Base-by-base conservation (phyloP, 2,329 filamentous ascomycete genomes). In the Berkeleyomyces rouxiae region DNA sequence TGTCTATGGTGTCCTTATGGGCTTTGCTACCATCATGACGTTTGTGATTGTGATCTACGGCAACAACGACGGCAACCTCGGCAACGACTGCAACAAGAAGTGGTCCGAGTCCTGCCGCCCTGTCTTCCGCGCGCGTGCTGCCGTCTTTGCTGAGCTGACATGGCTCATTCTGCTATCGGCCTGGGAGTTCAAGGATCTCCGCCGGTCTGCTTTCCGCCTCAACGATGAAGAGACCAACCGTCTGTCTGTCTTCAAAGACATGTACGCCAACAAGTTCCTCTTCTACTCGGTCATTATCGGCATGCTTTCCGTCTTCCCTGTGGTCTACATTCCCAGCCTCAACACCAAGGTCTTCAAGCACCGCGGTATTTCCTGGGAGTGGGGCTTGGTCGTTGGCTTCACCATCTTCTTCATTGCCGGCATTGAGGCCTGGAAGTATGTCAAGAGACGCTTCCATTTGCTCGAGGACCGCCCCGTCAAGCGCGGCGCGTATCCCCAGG, bases 1-100 rank as follows among this genome's bases (percentile, higher is more conserved):
- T 10, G 83, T 90, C 16, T 91, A 92, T 70, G 89, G 89, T 36
- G 69, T 84, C 67, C 85, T 87, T 76, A 90, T 92, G 83, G 86
- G 87, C 1, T 80, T 78, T 1, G 82, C 88, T 66, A 85, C 78
- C 55, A 78, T 83, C 69, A 74, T 76, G 67, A 81, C 85, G 1
- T 90, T 88, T 58, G 80, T 86, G 62, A 86, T 87, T 67, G 74
- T 82, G 64, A 73, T 83, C 49, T 83, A 81, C 67, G 82, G 82
- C 31, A 77, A 74, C 67, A 78, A 82, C 64, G 72, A 72, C 61
- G 79, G 79, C 16, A 66, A 78, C 60, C 78, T 88, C 4, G 85
- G 85, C 53, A 64, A 68, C 3, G 75, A 82, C 67, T 88, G 85
- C 76, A 88, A 88, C 73, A 77, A 80, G 55, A 68, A 68, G 33